These are phyloP conservation scores for Cucurbita ficifolia DNA, from an alignment of 306 rosid genomes.

Conservation along the genomic window DNA sequence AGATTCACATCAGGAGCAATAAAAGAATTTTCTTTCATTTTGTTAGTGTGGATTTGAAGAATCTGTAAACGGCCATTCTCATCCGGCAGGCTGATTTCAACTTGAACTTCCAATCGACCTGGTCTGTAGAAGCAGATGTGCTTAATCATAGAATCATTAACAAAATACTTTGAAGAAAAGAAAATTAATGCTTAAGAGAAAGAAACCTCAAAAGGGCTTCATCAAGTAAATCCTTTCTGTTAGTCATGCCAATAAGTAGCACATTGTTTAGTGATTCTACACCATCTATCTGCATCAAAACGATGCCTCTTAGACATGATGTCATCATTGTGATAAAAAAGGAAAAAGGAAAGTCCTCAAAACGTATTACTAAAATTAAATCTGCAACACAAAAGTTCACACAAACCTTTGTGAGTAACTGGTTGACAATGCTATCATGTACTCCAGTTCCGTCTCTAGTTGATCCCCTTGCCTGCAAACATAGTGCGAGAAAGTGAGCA, in stretches of 20 bases:
- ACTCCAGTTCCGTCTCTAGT: slow-evolving; percentile 98
- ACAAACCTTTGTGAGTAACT: slow-evolving; percentile 92
- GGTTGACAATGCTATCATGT: slow-evolving; percentile 97
- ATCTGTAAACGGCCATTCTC: slow-evolving; percentile 92
- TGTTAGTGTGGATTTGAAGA: slow-evolving; percentile 93
- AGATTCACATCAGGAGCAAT: slow-evolving; percentile 85
- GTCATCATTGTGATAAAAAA: background rate
- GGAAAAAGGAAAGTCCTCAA: background rate
- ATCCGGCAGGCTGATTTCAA: slow-evolving; percentile 97
- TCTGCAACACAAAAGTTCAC: slow-evolving; percentile 3
- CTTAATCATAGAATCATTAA: background rate
- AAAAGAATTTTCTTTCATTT: slow-evolving; percentile 98
- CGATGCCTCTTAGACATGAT: slow-evolving; percentile 12
- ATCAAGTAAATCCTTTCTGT: slow-evolving; percentile 97
- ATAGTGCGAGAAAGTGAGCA: background rate
- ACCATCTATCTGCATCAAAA: slow-evolving; percentile 82
- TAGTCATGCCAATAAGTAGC: slow-evolving; percentile 98
- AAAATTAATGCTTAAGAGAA: background rate
- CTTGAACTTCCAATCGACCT: slow-evolving; percentile 95
- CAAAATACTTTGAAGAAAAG: background rate
- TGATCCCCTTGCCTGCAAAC: slow-evolving; percentile 83
- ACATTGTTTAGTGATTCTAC: slow-evolving; percentile 96
- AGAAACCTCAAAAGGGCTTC: slow-evolving; percentile 88
- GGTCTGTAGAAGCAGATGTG: slow-evolving; percentile 36
- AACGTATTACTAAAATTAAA: background rate